Evolutionary conservation across 208 protist genomes (phyloP), one percentile per base, ranked within the genome.

Genomic region (Vickermania spadyakhi): DNA sequence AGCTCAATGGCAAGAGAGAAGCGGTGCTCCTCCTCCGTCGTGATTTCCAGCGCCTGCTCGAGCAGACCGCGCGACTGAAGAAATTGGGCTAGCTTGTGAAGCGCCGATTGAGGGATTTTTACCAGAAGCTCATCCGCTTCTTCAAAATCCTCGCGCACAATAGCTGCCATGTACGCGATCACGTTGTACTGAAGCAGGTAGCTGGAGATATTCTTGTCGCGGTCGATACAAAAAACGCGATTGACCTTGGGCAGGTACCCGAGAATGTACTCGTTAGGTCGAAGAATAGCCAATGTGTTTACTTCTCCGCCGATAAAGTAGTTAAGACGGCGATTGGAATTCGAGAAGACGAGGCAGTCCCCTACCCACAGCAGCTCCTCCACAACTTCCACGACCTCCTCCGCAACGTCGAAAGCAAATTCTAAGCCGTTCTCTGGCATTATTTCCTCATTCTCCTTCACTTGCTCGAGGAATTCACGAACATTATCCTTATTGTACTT

Each of bases 321-420:
- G 72, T 97, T 98, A 21, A 99, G 84, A 2, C 97, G 81, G 64
- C 96, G 77, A 28, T 64, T 72, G 4, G 73, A 41, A 71, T 97
- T 99, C 18, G 97, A 91, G 81, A 98, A 99, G 1, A 99, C 79
- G 29, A 99, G 94, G 77, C 89, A 98, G 67, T 99, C 97, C 4
- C 97, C 97, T 14, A 99, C 86, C 97, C 97, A 99, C 54, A 70
- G 51, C 49, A 89, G 80, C n/a, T 97, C 85, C 28, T 81, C 75
- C 50, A 98, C 92, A 28, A 76, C 83, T 64, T 99, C 97, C 41
- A 73, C 72, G 18, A 98, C 70, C 73, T 98, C 88, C 54, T 97
- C 77, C 11, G 97, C 72, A 2, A 98, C 70, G 51, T 98, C 93
- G 65, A 99, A 99, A 13, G 97, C 89, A 49, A 89, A 89, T 30